A percentile compares a stretch with the other conserved stretches of the same genome.
Evolutionary conservation across 345 rosid genomes (phyloP).

Genomic region (Syzygium aromaticum): DNA sequence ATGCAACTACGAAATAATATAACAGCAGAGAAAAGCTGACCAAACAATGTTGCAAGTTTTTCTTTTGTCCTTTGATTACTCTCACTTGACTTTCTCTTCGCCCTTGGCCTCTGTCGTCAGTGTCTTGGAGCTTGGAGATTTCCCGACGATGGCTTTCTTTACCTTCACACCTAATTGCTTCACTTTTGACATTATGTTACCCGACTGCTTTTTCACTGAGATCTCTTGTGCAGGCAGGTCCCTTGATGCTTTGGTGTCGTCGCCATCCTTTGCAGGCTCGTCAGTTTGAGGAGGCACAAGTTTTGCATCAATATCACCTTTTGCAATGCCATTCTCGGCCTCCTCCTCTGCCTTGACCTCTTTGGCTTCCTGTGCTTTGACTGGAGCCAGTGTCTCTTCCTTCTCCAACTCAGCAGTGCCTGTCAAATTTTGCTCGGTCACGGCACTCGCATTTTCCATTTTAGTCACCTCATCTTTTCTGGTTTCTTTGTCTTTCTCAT

Average conservation of each 20-base stretch:
- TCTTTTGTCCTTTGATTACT: background rate
- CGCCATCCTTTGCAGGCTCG: conserved; percentile 17
- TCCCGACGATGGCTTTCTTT: conserved; percentile 70
- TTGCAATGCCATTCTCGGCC: background rate
- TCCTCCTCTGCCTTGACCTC: conserved; percentile 1
- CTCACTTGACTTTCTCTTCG: conserved; percentile 40
- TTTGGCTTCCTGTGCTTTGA: background rate
- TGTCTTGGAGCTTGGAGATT: conserved; percentile 66
- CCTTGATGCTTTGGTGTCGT: conserved; percentile 20
- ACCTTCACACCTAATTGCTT: conserved; percentile 73
- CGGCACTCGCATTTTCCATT: background rate
- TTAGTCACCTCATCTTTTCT: background rate
- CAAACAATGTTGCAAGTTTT: background rate
- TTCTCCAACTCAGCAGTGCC: conserved; percentile 1
- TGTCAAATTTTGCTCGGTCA: background rate
- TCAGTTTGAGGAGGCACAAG: conserved; percentile 2
- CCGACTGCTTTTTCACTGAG: conserved; percentile 46
- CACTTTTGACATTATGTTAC: conserved; percentile 62
- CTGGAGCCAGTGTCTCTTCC: background rate
- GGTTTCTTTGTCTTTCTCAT: background rate
- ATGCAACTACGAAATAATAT: background rate
- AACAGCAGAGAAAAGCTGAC: background rate
- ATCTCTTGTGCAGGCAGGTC: conserved; percentile 35
- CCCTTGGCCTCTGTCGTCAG: conserved; percentile 31
- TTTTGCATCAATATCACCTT: conserved; percentile 2